Percentiles rank a stretch among this genome's conserved stretches.
Evolutionary conservation across 768 basidiomycete genomes (phyloP).

Genomic region (Boletus insuetus): DNA sequence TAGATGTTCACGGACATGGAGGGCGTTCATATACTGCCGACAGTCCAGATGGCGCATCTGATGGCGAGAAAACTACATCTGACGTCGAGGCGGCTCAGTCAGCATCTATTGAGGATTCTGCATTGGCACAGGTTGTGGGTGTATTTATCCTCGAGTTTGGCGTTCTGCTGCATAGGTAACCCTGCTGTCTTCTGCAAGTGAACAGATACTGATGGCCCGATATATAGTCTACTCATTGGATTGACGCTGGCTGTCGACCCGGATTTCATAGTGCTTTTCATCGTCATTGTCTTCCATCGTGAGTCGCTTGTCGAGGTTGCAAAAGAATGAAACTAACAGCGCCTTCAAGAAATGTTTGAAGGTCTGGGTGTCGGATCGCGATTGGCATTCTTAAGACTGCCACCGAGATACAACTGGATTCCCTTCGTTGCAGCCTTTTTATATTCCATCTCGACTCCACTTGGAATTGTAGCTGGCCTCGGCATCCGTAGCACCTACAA

Average conservation of each 20-base stretch:
- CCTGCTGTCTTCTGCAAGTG: neutral
- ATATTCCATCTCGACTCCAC: constrained; percentile 78
- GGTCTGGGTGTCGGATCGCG: constrained; percentile 92
- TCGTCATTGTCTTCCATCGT: constrained; percentile 93
- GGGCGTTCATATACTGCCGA: constrained; percentile 61
- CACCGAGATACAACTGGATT: constrained; percentile 50
- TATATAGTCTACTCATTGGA: constrained; percentile 72
- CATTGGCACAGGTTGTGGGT: constrained; percentile 74
- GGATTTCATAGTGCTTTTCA: constrained; percentile 80
- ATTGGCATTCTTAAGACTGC: constrained; percentile 72
- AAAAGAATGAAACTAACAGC: neutral
- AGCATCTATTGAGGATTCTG: constrained; percentile 37
- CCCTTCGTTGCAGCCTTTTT: constrained; percentile 59
- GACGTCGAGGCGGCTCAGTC: constrained; percentile 29
- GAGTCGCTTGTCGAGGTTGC: constrained; percentile 31
- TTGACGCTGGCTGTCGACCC: constrained; percentile 86
- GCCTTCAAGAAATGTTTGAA: constrained; percentile 77
- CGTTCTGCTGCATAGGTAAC: constrained; percentile 76
- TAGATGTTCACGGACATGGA: constrained; percentile 69
- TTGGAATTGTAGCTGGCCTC: constrained; percentile 85
- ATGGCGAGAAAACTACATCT: constrained; percentile 9
- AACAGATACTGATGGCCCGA: neutral
- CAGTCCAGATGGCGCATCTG: constrained; percentile 52
- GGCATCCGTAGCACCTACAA: constrained; percentile 79
- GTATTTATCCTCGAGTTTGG: constrained; percentile 94